These are phyloP conservation scores for Morella rubra DNA, from an alignment of 306 rosid genomes.

Conservation along the genomic window DNA sequence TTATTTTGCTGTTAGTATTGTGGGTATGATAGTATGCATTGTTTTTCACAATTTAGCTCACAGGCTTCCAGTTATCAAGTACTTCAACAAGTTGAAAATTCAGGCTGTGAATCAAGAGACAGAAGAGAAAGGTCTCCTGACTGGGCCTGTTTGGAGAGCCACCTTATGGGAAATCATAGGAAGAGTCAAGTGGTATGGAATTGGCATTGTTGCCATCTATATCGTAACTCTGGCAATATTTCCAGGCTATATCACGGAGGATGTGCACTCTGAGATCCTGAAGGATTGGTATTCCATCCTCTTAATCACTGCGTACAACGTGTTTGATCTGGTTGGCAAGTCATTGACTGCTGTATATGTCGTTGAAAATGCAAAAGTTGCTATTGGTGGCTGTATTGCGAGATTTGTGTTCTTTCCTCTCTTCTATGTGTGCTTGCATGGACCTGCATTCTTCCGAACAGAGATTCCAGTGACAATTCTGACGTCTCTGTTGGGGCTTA, in stretches of 20 bases:
- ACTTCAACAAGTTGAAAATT: conserved; percentile 62
- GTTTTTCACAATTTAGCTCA: conserved; percentile 62
- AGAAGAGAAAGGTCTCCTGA: conserved; percentile 50
- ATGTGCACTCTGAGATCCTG: conserved; percentile 75
- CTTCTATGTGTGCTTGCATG: conserved; percentile 76
- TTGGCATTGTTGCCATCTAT: conserved; percentile 63
- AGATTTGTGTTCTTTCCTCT: conserved; percentile 83
- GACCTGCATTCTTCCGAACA: conserved; percentile 70
- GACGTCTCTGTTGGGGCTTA: conserved; percentile 80
- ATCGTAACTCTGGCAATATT: conserved; percentile 79
- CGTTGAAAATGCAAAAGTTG: conserved; percentile 58
- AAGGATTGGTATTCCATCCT: conserved; percentile 83
- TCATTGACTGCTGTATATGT: conserved; percentile 62
- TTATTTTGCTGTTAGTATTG: conserved; percentile 69
- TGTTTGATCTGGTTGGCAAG: conserved; percentile 90
- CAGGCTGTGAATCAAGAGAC: conserved; percentile 50
- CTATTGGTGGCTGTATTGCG: conserved; percentile 52
- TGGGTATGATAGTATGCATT: conserved; percentile 59
- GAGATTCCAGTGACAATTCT: conserved; percentile 72
- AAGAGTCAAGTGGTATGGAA: conserved; percentile 75
- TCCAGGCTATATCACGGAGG: conserved; percentile 91
- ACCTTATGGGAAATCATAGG: conserved; percentile 58
- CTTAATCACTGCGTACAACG: conserved; percentile 67
- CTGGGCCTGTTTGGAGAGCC: conserved; percentile 56
- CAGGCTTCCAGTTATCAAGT: conserved; percentile 77